Percentiles rank a stretch among this genome's conserved stretches.
These are phyloP conservation scores for Fusarium aywerte DNA, from an alignment of 2,329 filamentous ascomycete species.

Conservation along the genomic window DNA sequence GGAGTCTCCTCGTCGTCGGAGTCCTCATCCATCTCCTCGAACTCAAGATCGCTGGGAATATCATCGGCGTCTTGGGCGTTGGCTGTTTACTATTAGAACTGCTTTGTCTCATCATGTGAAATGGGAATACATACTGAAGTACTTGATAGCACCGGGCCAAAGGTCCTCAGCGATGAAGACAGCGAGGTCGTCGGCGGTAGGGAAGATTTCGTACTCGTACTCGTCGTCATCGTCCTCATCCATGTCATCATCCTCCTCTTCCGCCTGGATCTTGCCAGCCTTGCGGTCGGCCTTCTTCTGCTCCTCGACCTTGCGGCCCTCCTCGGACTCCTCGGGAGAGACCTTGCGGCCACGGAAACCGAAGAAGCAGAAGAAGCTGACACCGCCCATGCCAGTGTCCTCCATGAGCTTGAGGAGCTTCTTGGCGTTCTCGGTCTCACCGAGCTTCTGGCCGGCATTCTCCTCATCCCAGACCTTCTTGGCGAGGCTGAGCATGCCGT, in stretches of 20 bases:
- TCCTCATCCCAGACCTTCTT: conserved; percentile 73
- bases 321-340: conserved; percentile 75
- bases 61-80: conserved; percentile 74
- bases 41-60: conserved; percentile 72
- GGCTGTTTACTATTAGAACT: conserved; percentile 52
- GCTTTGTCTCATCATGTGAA: neutral
- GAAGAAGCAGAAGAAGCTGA: conserved; percentile 92
- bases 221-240: conserved; percentile 71
- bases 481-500: conserved; percentile 80
- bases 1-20: conserved; percentile 54
- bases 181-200: conserved; percentile 85
- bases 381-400: conserved; percentile 69
- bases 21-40: conserved; percentile 67
- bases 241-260: conserved; percentile 54
- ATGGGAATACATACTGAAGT: conserved; percentile 78
- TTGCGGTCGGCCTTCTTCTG: conserved; percentile 64
- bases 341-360: conserved; percentile 79
- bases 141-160: conserved; percentile 88
- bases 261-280: conserved; percentile 59
- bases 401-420: conserved; percentile 66
- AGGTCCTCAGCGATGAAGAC: conserved; percentile 85
- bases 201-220: conserved; percentile 83
- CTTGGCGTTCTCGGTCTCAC: conserved; percentile 61
- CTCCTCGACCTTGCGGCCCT: conserved; percentile 69
- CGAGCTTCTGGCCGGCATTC: conserved; percentile 55